Conservation (phyloP, 2,329 filamentous ascomycete species). For the Pseudogymnoascus sp. region DNA sequence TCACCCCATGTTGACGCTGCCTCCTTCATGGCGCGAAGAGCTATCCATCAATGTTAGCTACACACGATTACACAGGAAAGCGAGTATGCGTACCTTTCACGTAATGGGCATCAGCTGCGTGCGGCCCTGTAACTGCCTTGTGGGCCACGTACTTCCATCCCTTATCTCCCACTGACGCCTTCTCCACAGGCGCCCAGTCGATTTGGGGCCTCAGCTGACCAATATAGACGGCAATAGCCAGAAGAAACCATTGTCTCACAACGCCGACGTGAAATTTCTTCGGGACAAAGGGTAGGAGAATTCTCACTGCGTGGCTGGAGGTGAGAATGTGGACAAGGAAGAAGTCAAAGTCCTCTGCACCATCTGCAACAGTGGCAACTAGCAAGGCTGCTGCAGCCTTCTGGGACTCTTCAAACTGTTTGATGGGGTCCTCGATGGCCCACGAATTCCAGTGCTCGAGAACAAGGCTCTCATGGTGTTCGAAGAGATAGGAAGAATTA, state of each 20-base stretch:
- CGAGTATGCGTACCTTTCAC: constrained; percentile 57
- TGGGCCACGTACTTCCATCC: constrained; percentile 71
- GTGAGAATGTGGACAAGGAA: constrained; percentile 76
- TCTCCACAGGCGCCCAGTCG: constrained; percentile 54
- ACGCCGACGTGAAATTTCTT: constrained; percentile 62
- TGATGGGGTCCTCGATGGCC: constrained; percentile 60
- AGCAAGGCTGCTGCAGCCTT: constrained; percentile 53
- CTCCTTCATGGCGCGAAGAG: constrained; percentile 65
- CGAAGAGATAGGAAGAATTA: constrained; percentile 62
- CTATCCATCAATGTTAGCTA: constrained; percentile 31
- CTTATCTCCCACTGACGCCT: constrained; percentile 30
- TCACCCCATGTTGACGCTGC: constrained; percentile 69
- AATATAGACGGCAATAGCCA: constrained; percentile 71
- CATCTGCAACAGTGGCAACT: constrained; percentile 49
- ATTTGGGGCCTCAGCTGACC: constrained; percentile 65
- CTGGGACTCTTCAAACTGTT: constrained; percentile 67
- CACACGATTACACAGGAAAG: neutral
- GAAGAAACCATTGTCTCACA: constrained; percentile 82
- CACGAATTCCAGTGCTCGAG: constrained; percentile 90
- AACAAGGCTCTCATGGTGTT: constrained; percentile 59
- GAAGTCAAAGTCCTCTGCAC: constrained; percentile 67
- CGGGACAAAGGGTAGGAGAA: constrained; percentile 72
- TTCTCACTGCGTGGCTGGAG: constrained; percentile 78
- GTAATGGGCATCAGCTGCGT: constrained; percentile 69
- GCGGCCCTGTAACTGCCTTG: constrained; percentile 59